Conservation (phyloP, 148 eudicot species). For the Nepenthes gracilis region DNA sequence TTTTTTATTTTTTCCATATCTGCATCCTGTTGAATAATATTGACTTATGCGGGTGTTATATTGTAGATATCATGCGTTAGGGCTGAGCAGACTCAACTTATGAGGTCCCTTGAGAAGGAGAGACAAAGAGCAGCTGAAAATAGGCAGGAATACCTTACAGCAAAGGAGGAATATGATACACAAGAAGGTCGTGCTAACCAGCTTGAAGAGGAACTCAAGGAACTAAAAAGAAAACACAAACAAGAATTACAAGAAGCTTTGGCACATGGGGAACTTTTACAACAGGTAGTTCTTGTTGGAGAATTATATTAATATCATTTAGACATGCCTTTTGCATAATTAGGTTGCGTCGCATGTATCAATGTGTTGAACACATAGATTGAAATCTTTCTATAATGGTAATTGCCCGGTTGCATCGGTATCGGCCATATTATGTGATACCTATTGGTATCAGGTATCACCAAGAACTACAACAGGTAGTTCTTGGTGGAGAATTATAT, state of each 20-base stretch:
- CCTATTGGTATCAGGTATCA: no score
- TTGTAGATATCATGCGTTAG: conserved; percentile 89
- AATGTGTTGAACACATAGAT: no score
- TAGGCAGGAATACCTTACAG: conserved; percentile 88
- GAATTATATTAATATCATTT: background rate
- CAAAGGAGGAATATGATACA: conserved; percentile 88
- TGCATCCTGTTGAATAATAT: background rate
- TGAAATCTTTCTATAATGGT: no score
- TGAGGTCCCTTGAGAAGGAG: conserved; percentile 88
- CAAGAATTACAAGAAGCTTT: conserved; percentile 75
- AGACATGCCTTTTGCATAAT: background rate
- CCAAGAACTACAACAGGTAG: no score
- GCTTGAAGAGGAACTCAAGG: conserved; percentile 76
- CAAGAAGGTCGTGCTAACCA: conserved; percentile 73
- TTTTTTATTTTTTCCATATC: conserved; percentile 5
- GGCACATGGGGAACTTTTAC: conserved; percentile 65
- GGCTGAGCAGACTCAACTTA: conserved; percentile 86
- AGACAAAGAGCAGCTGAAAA: conserved; percentile 94
- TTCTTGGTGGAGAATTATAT: no score
- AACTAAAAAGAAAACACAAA: conserved; percentile 79
- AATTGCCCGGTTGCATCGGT: no score
- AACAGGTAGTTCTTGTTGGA: conserved; percentile 45
- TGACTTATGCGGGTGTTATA: conserved; percentile 16
- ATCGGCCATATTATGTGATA: no score
- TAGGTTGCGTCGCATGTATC: background rate